These are phyloP conservation scores for Jatropha curcas DNA, from an alignment of 345 rosid species.

Conservation along the genomic window DNA sequence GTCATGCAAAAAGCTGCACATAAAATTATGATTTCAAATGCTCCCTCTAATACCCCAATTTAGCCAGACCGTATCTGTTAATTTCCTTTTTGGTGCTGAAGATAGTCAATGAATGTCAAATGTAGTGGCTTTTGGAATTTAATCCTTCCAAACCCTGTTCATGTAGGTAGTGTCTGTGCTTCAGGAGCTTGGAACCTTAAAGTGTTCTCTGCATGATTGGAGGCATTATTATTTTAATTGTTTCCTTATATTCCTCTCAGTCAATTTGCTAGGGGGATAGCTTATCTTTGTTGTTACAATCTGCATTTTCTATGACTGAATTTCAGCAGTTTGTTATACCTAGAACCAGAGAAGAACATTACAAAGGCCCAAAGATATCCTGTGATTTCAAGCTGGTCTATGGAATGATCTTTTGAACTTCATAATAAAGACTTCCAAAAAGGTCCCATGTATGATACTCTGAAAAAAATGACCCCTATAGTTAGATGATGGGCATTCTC, in stretches of 20 bases:
- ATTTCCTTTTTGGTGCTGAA: neutral
- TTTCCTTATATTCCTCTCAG: too few relatives aligned
- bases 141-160: neutral
- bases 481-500: neutral
- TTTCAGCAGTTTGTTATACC: too few relatives aligned
- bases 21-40: neutral
- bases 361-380: neutral
- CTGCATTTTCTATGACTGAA: too few relatives aligned
- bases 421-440: neutral
- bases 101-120: neutral
- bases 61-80: neutral
- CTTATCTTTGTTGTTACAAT: neutral
- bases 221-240: neutral
- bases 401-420: neutral
- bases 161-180: neutral
- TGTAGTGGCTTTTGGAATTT: neutral
- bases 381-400: neutral
- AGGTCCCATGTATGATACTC: neutral
- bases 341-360: neutral
- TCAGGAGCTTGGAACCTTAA: too few relatives aligned
- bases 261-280: neutral
- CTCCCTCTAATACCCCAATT: neutral
- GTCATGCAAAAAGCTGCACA: neutral
- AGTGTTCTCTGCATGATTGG: neutral
- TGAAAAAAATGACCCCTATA: neutral